Base-by-base conservation (phyloP, 1,139 yeast species). In the Meyerozyma guilliermondii region DNA sequence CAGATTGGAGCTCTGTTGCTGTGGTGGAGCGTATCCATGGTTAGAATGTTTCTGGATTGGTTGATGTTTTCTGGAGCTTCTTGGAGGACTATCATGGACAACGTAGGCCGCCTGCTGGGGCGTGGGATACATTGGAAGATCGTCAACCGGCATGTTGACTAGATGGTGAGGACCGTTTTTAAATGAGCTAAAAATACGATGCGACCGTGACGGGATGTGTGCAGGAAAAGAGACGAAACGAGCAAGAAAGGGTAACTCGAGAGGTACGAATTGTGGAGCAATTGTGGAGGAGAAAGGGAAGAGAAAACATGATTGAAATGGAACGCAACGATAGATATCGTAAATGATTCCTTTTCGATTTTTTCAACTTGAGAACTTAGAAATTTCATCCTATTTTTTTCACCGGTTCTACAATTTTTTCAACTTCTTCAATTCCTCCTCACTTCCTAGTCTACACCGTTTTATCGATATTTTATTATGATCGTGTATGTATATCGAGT, bases 121-220 rank as follows among this genome's bases (percentile, higher is more conserved):
- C 24, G 78, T 72, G 7, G 77, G 78, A 53, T 70, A 71, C 56
- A 64, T 58, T 23, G 78, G 78, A 49, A 72, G 60, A 35, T 71
- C 76, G 59, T 71, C 67, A 51, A 62, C 59, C 4, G 61, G 57
- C 63, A 59, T 61, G 35, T 17, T 44, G 41, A 20, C 20, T 36
- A 14, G 33, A 29, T 29, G 16, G 33, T n/a, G 8, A 11, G 14
- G 10, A 34, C 38, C 33, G 33, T 29, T 9, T 29, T 14, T 3
- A 3, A 29, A 29, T 8, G n/a, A 14, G 16, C 10, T 16, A 29
- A 29, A 8, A 29, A 29, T 26, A 26, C 28, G 33, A 29, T 29
- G 33, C 33, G 33, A 29, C 33, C 18, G 28, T 26, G 28, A 13
- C 17, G 33, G 33, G 18, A 5, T 3, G 33, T 29, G 16, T 29